Evolutionary conservation across 2,329 filamentous ascomycete species (phyloP).

Genomic region (Trichoderma lentiforme): DNA sequence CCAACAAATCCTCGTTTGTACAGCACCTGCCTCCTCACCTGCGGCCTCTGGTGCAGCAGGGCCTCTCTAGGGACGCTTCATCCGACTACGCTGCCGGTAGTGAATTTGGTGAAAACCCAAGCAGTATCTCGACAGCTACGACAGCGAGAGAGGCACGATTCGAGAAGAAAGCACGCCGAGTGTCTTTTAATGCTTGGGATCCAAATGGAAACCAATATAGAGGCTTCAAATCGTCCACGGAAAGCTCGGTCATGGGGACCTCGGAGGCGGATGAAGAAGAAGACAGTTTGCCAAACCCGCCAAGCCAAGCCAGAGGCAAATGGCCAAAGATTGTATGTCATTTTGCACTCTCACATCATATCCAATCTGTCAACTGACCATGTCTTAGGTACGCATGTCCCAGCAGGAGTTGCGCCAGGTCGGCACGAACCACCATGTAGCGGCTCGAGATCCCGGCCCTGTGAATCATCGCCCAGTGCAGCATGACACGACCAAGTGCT

Average conservation of each 20-base stretch:
- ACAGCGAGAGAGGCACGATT: slow-evolving; percentile 25
- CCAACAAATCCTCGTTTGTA: not conserved
- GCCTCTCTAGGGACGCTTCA: not conserved
- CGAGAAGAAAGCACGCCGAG: not conserved
- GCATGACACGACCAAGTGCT: slow-evolving; percentile 17
- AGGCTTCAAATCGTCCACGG: slow-evolving; percentile 25
- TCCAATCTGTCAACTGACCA: not conserved
- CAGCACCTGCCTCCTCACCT: slow-evolving; percentile 17
- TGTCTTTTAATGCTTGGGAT: slow-evolving; percentile 34
- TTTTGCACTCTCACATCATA: too few relatives aligned
- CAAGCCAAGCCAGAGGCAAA: slow-evolving; percentile 8
- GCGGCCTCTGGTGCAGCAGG: not conserved
- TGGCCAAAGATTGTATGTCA: slow-evolving; percentile 25
- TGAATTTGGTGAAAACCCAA: not conserved
- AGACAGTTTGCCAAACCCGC: not conserved
- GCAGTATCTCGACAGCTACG: slow-evolving; percentile 32
- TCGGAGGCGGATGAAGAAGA: not conserved
- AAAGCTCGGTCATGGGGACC: slow-evolving; percentile 20
- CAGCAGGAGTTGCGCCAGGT: not conserved
- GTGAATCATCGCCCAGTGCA: slow-evolving; percentile 22
- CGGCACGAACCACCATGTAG: not conserved
- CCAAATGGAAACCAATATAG: slow-evolving; percentile 24
- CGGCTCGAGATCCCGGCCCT: slow-evolving; percentile 19
- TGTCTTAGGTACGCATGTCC: slow-evolving; percentile 7
- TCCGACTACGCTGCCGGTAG: not conserved